Conservation (phyloP, 768 basidiomycete genomes). For the Rhizopogon sp. region DNA sequence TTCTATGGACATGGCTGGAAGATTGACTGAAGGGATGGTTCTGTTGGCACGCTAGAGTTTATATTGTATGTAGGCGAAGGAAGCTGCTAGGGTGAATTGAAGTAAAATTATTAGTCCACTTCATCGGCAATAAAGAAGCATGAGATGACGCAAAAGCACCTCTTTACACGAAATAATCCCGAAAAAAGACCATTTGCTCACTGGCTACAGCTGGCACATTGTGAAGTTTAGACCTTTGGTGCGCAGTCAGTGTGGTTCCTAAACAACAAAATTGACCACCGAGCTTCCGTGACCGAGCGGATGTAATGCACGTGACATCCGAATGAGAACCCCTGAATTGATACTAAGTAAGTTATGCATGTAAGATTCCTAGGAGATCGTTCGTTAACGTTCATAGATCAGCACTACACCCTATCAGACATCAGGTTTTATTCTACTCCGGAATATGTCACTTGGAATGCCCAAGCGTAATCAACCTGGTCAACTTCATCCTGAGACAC, state of each 20-base stretch:
- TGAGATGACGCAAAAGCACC: conserved; percentile 1
- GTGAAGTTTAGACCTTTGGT: not conserved
- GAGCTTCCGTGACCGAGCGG: not conserved
- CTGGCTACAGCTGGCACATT: not conserved
- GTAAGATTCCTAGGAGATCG: too few relatives aligned
- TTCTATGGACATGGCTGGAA: not conserved
- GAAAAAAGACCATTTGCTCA: not conserved
- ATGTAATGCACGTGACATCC: not conserved
- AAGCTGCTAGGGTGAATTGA: not conserved
- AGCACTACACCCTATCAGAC: not conserved
- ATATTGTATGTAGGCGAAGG: not conserved
- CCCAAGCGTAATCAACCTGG: conserved; percentile 33
- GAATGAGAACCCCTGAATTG: too few relatives aligned
- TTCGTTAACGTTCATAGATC: too few relatives aligned
- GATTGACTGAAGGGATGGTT: not conserved
- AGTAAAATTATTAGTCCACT: not conserved
- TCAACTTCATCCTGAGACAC: conserved; percentile 20
- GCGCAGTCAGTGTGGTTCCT: not conserved
- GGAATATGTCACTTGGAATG: conserved; percentile 33
- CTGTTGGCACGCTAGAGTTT: not conserved
- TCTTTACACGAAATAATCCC: not conserved
- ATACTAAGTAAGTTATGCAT: too few relatives aligned
- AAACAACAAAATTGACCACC: not conserved
- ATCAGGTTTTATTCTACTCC: not conserved
- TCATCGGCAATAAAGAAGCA: not conserved